phyloP scores from a whole-genome alignment of 768 basidiomycete species.

The Pulveroboletus sp. region DNA sequence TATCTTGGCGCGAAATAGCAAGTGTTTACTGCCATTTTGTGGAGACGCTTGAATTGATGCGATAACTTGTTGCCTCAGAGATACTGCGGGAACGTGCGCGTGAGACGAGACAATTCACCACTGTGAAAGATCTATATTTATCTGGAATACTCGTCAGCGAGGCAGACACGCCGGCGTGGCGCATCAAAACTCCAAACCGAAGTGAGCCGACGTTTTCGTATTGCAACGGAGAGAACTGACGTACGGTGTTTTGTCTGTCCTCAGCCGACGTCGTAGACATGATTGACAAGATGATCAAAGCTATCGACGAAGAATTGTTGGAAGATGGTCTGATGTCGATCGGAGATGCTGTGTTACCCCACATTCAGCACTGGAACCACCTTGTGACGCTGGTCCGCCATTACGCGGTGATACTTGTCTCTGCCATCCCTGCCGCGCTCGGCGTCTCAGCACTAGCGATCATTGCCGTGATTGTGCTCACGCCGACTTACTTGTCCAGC shows the following conservation, averaged over 20 bases:
- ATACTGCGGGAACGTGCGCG: neutral
- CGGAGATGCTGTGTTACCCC: conserved; percentile 3
- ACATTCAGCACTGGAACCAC: conserved; percentile 14
- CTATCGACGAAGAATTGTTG: conserved; percentile 4
- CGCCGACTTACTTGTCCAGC: too few relatives aligned
- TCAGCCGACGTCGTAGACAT: neutral
- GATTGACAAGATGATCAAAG: conserved; percentile 3
- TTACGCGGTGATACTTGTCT: too few relatives aligned
- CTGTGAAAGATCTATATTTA: neutral
- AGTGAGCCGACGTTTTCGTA: too few relatives aligned
- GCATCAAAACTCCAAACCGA: neutral
- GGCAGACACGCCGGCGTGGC: neutral
- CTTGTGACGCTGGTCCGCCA: too few relatives aligned
- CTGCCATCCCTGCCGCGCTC: too few relatives aligned
- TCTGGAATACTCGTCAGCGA: neutral
- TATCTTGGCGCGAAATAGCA: neutral
- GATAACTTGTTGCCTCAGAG: neutral
- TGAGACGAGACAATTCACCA: neutral
- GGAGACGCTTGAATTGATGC: neutral
- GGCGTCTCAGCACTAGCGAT: too few relatives aligned
- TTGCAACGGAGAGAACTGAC: neutral
- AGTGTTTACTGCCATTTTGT: neutral
- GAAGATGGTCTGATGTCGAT: conserved; percentile 10
- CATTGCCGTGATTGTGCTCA: too few relatives aligned
- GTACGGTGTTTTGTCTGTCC: too few relatives aligned